Base-by-base conservation (phyloP, 371 early-diverging fungal species). In the Blakeslea trispora region DNA sequence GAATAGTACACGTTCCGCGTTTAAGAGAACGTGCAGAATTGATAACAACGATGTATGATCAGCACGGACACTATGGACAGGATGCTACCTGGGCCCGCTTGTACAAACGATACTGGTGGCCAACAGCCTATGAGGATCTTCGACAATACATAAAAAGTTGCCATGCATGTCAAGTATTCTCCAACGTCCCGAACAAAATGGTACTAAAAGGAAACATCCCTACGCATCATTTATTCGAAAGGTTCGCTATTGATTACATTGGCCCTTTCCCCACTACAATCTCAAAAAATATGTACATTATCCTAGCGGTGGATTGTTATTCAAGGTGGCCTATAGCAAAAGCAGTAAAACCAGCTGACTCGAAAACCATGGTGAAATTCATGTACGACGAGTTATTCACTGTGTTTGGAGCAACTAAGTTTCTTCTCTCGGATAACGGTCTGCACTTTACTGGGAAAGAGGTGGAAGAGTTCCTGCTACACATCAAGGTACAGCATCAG, bases 281-380 rank as follows among this genome's bases (percentile, higher is more conserved):
- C 19, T 17, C 2, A 66, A 0, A 66, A 3, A 78, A 80, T 51
- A 60, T 40, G 3, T 77, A 64, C 63, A 74, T 84, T 6, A 23
- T 81, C 0, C 62, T 70, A 0, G 80, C 76, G 5, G 66, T 76
- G 35, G 84, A 84, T 34, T 53, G 70, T 43, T 50, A 60, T 0
- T 75, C 77, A 0, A 63, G 63, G 39, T 80, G 79, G 77, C 63
- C 70, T 0, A 46, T 75, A 10, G 76, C 79, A 0, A 53, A 18
- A 19, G 73, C 80, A 4, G 17, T 75, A 18, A 60, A 53, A 7
- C 45, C 46, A 8, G 61, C 69, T 2, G 55, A 63, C 0, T 64
- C 59, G 13, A 50, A 54, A 5, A 55, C 60, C 0, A 66, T 76
- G 9, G 72, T 67, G 9, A 32, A 50, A 0, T 77, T 79, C 54